Evolutionary conservation across 2,329 filamentous ascomycete genomes (phyloP).

Genomic region (Sporothrix inflata): DNA sequence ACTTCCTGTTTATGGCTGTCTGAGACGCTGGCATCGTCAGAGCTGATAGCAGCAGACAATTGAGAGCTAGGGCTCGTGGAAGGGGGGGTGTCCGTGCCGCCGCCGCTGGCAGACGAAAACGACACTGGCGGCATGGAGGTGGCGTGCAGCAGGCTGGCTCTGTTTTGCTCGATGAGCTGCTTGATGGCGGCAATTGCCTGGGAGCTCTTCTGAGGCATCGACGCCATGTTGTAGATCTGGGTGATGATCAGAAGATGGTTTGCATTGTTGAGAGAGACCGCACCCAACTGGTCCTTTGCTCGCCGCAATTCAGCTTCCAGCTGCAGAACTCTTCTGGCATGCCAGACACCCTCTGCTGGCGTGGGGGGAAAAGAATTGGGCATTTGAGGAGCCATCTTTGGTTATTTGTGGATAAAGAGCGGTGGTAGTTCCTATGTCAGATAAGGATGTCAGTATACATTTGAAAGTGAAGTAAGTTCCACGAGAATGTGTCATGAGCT

Average conservation of each 20-base stretch:
- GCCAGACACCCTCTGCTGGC: background rate
- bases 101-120: background rate
- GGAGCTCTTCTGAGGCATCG: background rate
- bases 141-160: background rate
- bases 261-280: background rate
- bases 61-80: background rate
- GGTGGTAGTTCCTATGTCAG: background rate
- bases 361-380: background rate
- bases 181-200: background rate
- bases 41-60: background rate
- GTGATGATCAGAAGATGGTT: background rate
- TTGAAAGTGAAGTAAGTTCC: background rate
- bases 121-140: background rate
- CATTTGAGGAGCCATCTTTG: background rate
- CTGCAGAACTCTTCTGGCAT: background rate
- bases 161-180: background rate
- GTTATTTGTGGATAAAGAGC: background rate
- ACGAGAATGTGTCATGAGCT: background rate
- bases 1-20: background rate
- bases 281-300: background rate
- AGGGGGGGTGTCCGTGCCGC: background rate
- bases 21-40: background rate
- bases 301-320: background rate
- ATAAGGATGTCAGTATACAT: background rate
- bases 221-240: conserved; percentile 8